These are phyloP conservation scores for Termitomyces sp. DNA, from an alignment of 768 basidiomycete genomes.

Conservation along the genomic window DNA sequence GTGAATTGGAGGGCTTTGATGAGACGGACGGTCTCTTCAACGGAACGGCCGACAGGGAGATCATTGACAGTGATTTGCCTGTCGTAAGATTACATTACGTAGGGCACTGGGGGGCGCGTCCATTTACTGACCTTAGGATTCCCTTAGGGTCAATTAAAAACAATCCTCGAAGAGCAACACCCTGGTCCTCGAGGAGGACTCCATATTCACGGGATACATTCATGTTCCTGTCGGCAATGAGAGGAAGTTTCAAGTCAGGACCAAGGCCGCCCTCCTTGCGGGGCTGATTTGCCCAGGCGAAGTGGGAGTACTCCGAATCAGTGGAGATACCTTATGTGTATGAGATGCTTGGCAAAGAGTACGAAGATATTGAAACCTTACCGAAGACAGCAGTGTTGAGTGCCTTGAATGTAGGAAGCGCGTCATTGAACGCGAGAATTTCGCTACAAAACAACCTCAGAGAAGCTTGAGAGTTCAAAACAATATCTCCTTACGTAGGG, in stretches of 20 bases:
- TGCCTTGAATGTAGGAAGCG: slow-evolving; percentile 66
- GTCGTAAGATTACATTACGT: neutral
- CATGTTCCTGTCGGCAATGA: slow-evolving; percentile 79
- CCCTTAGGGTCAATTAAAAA: slow-evolving; percentile 89
- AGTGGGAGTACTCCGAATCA: slow-evolving; percentile 84
- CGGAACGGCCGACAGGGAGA: slow-evolving; percentile 91
- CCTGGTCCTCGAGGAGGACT: slow-evolving; percentile 83
- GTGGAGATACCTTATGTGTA: slow-evolving; percentile 52
- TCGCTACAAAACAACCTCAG: slow-evolving; percentile 34
- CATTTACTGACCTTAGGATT: slow-evolving; percentile 45
- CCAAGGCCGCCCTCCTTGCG: slow-evolving; percentile 88
- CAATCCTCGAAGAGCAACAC: slow-evolving; percentile 80
- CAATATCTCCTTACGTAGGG: slow-evolving; percentile 53
- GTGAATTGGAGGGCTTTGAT: slow-evolving; percentile 93
- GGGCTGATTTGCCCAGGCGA: slow-evolving; percentile 79
- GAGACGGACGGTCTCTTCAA: slow-evolving; percentile 87
- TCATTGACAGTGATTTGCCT: slow-evolving; percentile 90
- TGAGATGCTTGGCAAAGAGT: neutral
- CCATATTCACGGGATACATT: slow-evolving; percentile 80
- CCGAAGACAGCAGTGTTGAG: slow-evolving; percentile 76
- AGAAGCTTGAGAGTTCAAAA: neutral
- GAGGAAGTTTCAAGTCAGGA: slow-evolving; percentile 78
- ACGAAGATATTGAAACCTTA: slow-evolving; percentile 21
- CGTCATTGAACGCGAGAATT: slow-evolving; percentile 92
- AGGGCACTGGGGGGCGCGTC: neutral